Evolutionary conservation across 441 rosid species (phyloP).

Genomic region (Pelargonium citronellum): DNA sequence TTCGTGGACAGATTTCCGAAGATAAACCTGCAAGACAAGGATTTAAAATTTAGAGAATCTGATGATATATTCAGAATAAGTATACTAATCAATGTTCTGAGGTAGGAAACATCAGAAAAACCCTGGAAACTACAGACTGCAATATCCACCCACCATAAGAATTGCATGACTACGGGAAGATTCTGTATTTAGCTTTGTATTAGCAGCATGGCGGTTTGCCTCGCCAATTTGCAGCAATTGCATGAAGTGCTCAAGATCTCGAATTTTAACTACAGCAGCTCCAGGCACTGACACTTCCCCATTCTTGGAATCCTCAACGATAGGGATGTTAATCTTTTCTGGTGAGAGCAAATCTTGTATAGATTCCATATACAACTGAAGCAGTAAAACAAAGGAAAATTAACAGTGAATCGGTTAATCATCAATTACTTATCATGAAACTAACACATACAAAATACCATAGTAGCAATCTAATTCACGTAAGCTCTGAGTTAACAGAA

Average conservation of each 20-base stretch:
- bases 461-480: not conserved
- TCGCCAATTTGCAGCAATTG: slow-evolving; percentile 79
- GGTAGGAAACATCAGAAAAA: slow-evolving; percentile 5
- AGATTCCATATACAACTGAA: slow-evolving; percentile 96
- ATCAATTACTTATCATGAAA: not conserved
- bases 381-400: slow-evolving; percentile 18
- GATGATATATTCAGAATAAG: slow-evolving; percentile 6
- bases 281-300: slow-evolving; percentile 95
- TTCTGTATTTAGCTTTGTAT: slow-evolving; percentile 88
- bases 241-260: slow-evolving; percentile 71
- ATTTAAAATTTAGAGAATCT: not conserved
- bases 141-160: slow-evolving; percentile 58
- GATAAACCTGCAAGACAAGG: slow-evolving; percentile 54
- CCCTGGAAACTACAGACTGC: slow-evolving; percentile 3
- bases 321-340: slow-evolving; percentile 70
- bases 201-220: slow-evolving; percentile 94
- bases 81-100: not conserved
- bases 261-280: slow-evolving; percentile 73
- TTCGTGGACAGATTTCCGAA: slow-evolving; percentile 62
- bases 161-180: slow-evolving; percentile 97
- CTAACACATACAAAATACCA: not conserved
- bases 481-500: not conserved
- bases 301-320: slow-evolving; percentile 83
- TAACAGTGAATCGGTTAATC: not conserved
- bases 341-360: slow-evolving; percentile 97